phyloP scores from a whole-genome alignment of 768 basidiomycete genomes.

The Boletellus sp. region DNA sequence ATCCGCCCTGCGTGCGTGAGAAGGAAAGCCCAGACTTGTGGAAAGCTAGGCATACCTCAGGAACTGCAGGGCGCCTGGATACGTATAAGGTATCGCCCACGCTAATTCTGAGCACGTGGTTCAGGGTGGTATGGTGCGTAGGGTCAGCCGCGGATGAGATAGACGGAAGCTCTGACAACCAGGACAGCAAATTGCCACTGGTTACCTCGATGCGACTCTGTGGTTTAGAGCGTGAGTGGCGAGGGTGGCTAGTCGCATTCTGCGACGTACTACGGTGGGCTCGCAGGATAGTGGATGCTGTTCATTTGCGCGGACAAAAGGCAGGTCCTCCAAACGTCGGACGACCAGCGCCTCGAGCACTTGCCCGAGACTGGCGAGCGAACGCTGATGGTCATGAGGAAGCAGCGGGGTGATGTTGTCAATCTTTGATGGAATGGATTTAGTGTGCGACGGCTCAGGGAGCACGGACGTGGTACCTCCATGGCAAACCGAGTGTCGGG shows the following conservation, averaged over 20 bases:
- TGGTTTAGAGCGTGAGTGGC: constrained; percentile 8
- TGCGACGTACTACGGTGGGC: constrained; percentile 24
- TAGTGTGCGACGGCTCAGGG: constrained; percentile 5
- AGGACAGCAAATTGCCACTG: constrained; percentile 41
- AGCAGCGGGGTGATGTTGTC: constrained; percentile 31
- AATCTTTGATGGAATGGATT: constrained; percentile 28
- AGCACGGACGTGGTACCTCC: constrained; percentile 54
- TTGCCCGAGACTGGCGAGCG: constrained; percentile 25
- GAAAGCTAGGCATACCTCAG: constrained; percentile 43
- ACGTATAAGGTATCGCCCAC: constrained; percentile 59
- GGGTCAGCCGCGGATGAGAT: constrained; percentile 21
- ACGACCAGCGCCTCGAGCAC: constrained; percentile 33
- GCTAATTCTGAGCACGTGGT: constrained; percentile 40
- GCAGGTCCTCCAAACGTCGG: constrained; percentile 23
- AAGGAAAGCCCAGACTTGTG: constrained; percentile 1
- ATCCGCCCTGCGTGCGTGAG: constrained; percentile 65
- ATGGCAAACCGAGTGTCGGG: constrained; percentile 87
- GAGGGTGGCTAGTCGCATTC: neutral
- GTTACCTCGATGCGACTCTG: constrained; percentile 53
- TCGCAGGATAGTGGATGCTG: constrained; percentile 15
- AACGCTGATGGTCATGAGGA: constrained; percentile 23
- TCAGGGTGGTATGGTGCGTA: constrained; percentile 34
- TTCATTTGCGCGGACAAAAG: constrained; percentile 30
- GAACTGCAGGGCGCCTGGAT: constrained; percentile 44
- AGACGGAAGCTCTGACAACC: constrained; percentile 41